Evolutionary conservation across 192 early-diverging fungal genomes (phyloP).

Genomic region (Backusella tarrabulga): DNA sequence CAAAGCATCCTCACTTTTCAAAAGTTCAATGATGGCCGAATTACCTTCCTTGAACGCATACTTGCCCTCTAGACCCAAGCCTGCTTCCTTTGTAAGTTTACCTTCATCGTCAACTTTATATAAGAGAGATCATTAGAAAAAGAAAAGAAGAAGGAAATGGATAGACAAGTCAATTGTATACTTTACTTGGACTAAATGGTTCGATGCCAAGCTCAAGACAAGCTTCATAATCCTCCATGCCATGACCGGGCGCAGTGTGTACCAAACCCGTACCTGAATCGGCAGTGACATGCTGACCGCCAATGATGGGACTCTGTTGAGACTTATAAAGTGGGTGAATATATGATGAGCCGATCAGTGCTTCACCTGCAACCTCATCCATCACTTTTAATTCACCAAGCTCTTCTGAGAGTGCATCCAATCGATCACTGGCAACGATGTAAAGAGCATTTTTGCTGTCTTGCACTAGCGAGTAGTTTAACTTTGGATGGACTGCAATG

Average conservation of each 20-base stretch:
- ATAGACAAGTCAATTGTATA: not conserved
- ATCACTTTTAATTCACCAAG: conserved; percentile 25
- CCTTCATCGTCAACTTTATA: conserved; percentile 62
- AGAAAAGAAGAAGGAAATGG: not conserved
- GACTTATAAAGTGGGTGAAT: conserved; percentile 48
- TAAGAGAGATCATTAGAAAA: not conserved
- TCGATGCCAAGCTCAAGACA: conserved; percentile 54
- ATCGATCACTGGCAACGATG: conserved; percentile 44
- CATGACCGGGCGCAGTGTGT: conserved; percentile 80
- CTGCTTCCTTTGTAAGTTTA: conserved; percentile 64
- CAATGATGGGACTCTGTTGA: conserved; percentile 51
- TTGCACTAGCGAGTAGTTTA: conserved; percentile 56
- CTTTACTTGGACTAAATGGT: conserved; percentile 57
- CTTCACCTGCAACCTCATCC: conserved; percentile 37
- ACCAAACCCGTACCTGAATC: conserved; percentile 82
- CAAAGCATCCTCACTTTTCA: conserved; percentile 39
- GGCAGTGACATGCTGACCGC: conserved; percentile 63
- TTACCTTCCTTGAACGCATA: conserved; percentile 60
- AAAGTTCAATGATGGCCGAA: conserved; percentile 51
- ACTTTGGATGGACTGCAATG: conserved; percentile 63
- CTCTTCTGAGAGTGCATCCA: conserved; percentile 37
- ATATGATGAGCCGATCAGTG: conserved; percentile 57
- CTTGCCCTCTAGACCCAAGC: conserved; percentile 57
- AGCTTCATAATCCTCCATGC: conserved; percentile 79
- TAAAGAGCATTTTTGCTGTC: conserved; percentile 24